Base-by-base conservation (phyloP, 345 rosid species). In the Bretschneidera sinensis region DNA sequence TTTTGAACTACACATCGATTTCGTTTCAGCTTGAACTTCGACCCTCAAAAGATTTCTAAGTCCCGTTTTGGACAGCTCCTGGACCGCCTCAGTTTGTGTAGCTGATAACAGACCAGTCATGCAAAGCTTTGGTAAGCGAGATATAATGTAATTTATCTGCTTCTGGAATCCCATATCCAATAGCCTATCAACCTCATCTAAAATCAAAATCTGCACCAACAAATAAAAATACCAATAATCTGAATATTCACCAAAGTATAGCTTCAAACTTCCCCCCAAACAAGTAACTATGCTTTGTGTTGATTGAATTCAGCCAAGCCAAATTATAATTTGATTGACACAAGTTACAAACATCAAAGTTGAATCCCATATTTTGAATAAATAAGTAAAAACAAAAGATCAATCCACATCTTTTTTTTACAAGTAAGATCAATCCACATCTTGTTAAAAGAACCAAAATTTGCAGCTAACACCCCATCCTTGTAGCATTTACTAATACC, bases 21-120 rank as follows among this genome's bases (percentile, higher is more conserved):
- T 84, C 1, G 75, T 59, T 74, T 86, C 86, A 34, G 97, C 95
- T 59, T 69, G 81, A 62, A 88, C 99, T 83, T 88, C 95, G 71
- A 90, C 91, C 74, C 92, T 85, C 49, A 83, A 81, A 39, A 92
- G 96, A 67, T 94, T 94, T 76, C 99, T 82, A 51, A 94, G 70
- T 43, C 97, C 96, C 31, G 99, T 97, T 78, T 79, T 86, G 15
- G 97, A 68, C 23, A 94, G 68, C 74, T 94, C 97, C 70, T 82
- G 82, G 61, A 94, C 97, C 0, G 89, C 97, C 73, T 90, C 91
- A 17, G 99, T 90, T 69, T 94, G 99, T 59, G 97, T 94, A 56
- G 99, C 99, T 24, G 97, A 94, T 70, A 94, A 94, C 60, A 90
- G 92, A 31, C 99, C 92, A 68, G 99, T 94, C 78, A 97, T 82